Percentiles rank a stretch among this genome's conserved stretches.
Conservation (phyloP, 371 early-diverging fungal species). For the Mortierella sp. region DNA sequence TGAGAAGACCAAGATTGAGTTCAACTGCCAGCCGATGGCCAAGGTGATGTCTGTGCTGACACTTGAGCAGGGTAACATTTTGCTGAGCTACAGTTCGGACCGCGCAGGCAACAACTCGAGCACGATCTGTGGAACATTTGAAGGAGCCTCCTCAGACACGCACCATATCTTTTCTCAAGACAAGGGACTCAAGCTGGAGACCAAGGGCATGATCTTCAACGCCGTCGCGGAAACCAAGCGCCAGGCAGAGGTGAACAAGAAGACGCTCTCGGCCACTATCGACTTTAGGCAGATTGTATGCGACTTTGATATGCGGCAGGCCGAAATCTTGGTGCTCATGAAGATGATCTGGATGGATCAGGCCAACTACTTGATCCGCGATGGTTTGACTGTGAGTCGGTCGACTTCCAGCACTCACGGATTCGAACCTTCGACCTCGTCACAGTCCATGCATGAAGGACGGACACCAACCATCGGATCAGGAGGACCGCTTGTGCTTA, state of each 20-base stretch:
- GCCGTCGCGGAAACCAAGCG: slow-evolving; percentile 68
- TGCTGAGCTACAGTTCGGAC: slow-evolving; percentile 71
- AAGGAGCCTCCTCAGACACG: slow-evolving; percentile 72
- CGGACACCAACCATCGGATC: slow-evolving; percentile 18
- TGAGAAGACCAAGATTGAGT: slow-evolving; percentile 77
- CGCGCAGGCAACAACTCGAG: slow-evolving; percentile 65
- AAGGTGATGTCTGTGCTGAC: slow-evolving; percentile 83
- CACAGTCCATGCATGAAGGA: not conserved
- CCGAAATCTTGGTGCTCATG: slow-evolving; percentile 84
- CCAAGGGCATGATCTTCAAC: slow-evolving; percentile 74
- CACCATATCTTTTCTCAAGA: slow-evolving; percentile 90
- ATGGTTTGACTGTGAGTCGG: slow-evolving; percentile 38
- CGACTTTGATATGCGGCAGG: slow-evolving; percentile 81
- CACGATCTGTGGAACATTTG: slow-evolving; percentile 74
- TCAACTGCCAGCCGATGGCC: slow-evolving; percentile 84
- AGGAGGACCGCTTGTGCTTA: slow-evolving; percentile 7
- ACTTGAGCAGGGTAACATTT: slow-evolving; percentile 80
- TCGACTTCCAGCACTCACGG: slow-evolving; percentile 42
- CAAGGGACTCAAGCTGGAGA: slow-evolving; percentile 76
- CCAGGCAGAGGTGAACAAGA: slow-evolving; percentile 59
- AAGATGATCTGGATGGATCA: slow-evolving; percentile 78
- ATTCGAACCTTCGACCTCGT: slow-evolving; percentile 23
- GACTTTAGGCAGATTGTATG: slow-evolving; percentile 70
- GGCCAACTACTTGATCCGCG: slow-evolving; percentile 60
- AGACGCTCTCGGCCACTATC: slow-evolving; percentile 70